These are phyloP conservation scores for Sphenostylis stenocarpa DNA, from an alignment of 306 rosid genomes.

Conservation along the genomic window DNA sequence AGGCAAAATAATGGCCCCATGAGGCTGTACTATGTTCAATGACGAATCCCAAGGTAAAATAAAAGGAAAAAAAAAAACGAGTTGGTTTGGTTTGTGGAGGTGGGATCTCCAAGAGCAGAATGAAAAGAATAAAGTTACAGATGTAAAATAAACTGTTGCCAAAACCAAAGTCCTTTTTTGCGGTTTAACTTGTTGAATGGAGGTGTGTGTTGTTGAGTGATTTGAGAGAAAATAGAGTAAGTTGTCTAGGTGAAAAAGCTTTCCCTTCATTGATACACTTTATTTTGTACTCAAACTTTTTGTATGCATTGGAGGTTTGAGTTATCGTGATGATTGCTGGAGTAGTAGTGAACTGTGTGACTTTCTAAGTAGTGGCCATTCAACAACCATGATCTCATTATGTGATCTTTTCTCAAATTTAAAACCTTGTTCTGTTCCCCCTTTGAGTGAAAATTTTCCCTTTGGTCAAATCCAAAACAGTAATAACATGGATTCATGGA, in stretches of 20 bases:
- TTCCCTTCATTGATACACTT: constrained; percentile 13
- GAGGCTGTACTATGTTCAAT: constrained; percentile 24
- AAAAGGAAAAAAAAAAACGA: constrained; percentile 12
- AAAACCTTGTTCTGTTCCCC: constrained; percentile 15
- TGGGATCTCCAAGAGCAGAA: constrained; percentile 34
- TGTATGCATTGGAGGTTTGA: constrained; percentile 21
- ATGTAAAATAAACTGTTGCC: constrained; percentile 10
- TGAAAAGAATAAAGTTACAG: constrained; percentile 23
- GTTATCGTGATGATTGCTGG: constrained; percentile 34
- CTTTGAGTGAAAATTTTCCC: neutral
- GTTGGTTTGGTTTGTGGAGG: constrained; percentile 8
- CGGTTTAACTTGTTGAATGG: constrained; percentile 2
- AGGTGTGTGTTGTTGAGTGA: constrained; percentile 12
- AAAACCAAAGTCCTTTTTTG: constrained; percentile 29
- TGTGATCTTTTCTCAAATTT: neutral
- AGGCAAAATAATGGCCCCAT: constrained; percentile 29
- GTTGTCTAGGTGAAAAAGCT: constrained; percentile 29
- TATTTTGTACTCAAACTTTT: constrained; percentile 7
- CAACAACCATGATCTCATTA: constrained; percentile 19
- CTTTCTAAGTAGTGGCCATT: constrained; percentile 4
- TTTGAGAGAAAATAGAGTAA: constrained; percentile 11
- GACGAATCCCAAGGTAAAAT: constrained; percentile 42
- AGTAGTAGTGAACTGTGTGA: neutral
- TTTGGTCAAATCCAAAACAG: constrained; percentile 21
- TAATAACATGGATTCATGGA: neutral